These are phyloP conservation scores for Quercus tomentella DNA, from an alignment of 331 rosid species.

Conservation along the genomic window DNA sequence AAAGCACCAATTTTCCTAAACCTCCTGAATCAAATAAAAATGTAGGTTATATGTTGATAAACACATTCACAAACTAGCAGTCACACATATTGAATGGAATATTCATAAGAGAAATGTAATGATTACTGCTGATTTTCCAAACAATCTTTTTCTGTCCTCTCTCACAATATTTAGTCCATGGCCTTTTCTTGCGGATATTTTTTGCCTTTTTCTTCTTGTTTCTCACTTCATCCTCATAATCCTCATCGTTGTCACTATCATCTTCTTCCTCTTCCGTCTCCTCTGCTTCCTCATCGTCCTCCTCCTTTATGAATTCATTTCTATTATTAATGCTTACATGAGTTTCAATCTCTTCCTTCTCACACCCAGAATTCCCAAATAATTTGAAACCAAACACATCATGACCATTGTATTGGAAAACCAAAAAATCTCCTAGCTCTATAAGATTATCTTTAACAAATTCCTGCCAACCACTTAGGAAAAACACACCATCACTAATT, in stretches of 20 bases:
- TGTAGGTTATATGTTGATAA: neutral
- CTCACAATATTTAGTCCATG: neutral
- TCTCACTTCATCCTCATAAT: neutral
- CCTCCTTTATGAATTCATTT: too few relatives aligned
- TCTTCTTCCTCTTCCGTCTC: neutral
- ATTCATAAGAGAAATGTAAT: too few relatives aligned
- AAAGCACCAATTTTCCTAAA: neutral
- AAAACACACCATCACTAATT: neutral
- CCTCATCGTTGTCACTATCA: neutral
- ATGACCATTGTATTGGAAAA: slow-evolving; percentile 3
- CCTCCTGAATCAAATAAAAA: slow-evolving; percentile 21
- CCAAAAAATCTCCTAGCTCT: neutral
- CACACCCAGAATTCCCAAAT: slow-evolving; percentile 13
- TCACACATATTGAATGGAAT: too few relatives aligned
- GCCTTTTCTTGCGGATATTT: neutral
- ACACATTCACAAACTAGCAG: neutral
- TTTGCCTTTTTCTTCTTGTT: neutral
- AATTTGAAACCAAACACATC: slow-evolving; percentile 9
- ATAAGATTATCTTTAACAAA: slow-evolving; percentile 10
- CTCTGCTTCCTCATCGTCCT: too few relatives aligned
- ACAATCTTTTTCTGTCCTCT: neutral
- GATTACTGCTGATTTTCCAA: neutral
- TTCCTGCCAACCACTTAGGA: slow-evolving; percentile 23
- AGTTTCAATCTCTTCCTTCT: neutral
- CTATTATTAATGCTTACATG: too few relatives aligned